A percentile compares a stretch with the other conserved stretches of the same genome.
Evolutionary conservation across 441 rosid species (phyloP).

Genomic region (Melastoma candidum): DNA sequence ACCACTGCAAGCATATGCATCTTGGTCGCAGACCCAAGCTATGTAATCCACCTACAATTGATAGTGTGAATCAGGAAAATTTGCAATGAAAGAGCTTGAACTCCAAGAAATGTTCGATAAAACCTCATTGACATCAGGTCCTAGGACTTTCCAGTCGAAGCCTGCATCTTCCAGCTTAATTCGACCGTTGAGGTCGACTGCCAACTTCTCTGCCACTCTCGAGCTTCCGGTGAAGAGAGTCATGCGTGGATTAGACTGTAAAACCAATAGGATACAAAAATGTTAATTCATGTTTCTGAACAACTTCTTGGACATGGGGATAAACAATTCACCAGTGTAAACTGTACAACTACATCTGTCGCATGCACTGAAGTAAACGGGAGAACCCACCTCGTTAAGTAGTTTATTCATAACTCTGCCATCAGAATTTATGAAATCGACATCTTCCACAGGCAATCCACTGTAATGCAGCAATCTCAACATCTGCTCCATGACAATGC

Average conservation of each 20-base stretch:
- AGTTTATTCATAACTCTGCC: conserved; percentile 89
- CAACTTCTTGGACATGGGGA: too few relatives aligned
- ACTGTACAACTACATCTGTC: neutral
- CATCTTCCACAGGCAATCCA: conserved; percentile 84
- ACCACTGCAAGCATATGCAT: conserved; percentile 97
- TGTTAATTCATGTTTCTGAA: neutral
- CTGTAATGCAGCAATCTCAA: conserved; percentile 76
- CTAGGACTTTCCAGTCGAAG: conserved; percentile 96
- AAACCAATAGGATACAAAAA: neutral
- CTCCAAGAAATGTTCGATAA: neutral
- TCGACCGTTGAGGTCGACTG: conserved; percentile 79
- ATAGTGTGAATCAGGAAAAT: conserved; percentile 8
- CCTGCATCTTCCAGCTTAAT: conserved; percentile 97
- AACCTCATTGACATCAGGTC: conserved; percentile 99
- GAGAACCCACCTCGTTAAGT: conserved; percentile 59
- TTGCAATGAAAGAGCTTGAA: neutral
- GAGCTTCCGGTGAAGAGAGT: conserved; percentile 98
- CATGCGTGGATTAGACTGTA: conserved; percentile 85
- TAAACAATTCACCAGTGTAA: neutral
- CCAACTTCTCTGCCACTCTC: conserved; percentile 90
- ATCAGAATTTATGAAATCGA: conserved; percentile 86
- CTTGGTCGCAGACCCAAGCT: conserved; percentile 98
- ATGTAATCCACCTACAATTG: conserved; percentile 73
- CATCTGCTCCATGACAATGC: conserved; percentile 98
- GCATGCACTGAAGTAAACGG: neutral